phyloP scores from a whole-genome alignment of 1,284 basidiomycete genomes.

The Malassezia furfur region DNA sequence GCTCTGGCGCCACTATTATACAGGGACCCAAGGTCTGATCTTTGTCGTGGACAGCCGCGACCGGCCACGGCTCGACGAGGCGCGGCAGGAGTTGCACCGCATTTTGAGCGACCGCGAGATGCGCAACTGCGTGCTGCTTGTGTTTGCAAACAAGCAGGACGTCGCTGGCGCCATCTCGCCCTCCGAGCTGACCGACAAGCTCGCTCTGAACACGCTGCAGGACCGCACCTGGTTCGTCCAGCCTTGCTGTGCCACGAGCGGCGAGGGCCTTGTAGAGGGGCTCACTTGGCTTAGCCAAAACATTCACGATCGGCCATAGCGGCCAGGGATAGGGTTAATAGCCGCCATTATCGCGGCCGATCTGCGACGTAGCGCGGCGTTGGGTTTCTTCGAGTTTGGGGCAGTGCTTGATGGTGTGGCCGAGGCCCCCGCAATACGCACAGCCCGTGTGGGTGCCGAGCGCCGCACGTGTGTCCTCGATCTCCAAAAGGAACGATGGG shows the following conservation, averaged over 20 bases:
- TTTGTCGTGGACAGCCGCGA: conserved; percentile 68
- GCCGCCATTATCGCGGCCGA: conserved; percentile 51
- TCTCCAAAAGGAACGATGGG: conserved; percentile 80
- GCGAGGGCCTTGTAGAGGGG: conserved; percentile 44
- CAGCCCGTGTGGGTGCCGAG: conserved; percentile 74
- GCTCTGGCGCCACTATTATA: conserved; percentile 88
- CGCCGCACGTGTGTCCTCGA: conserved; percentile 70
- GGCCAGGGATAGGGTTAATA: conserved; percentile 1
- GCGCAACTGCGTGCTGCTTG: conserved; percentile 89
- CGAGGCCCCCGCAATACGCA: conserved; percentile 93
- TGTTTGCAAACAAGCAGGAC: conserved; percentile 99
- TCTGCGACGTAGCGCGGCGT: conserved; percentile 74
- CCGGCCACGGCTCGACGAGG: conserved; percentile 89
- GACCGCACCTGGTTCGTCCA: conserved; percentile 98
- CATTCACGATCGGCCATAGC: neutral
- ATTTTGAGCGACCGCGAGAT: conserved; percentile 96
- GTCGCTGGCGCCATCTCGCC: conserved; percentile 96
- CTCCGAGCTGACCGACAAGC: conserved; percentile 93
- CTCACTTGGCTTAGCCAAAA: conserved; percentile 41
- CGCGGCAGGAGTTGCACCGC: conserved; percentile 86
- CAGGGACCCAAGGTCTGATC: conserved; percentile 57
- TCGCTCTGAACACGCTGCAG: conserved; percentile 88
- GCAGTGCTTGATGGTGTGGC: conserved; percentile 84
- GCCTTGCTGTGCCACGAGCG: conserved; percentile 52
- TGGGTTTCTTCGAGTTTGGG: conserved; percentile 93